Conservation (phyloP, 2,329 filamentous ascomycete genomes). For the Botryotinia convoluta region DNA sequence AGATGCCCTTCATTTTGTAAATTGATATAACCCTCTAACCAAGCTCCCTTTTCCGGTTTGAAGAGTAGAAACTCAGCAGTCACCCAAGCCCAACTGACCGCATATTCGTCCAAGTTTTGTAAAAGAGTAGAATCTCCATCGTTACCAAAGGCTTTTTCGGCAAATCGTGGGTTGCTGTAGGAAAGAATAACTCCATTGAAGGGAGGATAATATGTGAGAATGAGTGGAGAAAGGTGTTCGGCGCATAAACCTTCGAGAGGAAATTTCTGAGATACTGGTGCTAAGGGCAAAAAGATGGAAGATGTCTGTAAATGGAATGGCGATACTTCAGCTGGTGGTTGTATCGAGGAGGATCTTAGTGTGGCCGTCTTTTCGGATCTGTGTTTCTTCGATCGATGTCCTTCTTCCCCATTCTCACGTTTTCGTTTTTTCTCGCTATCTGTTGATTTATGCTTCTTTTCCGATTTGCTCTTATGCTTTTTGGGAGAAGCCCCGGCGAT, state of each 20-base stretch:
- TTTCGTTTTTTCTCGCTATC: conserved; percentile 46
- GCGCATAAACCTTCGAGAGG: conserved; percentile 69
- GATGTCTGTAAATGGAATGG: conserved; percentile 78
- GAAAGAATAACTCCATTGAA: conserved; percentile 72
- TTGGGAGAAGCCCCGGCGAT: conserved; percentile 26
- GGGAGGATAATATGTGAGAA: conserved; percentile 73
- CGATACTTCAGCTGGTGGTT: conserved; percentile 44
- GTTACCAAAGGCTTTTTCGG: conserved; percentile 53
- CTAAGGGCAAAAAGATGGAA: conserved; percentile 76
- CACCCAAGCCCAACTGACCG: conserved; percentile 81
- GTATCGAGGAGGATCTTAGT: conserved; percentile 25
- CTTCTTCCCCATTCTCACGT: conserved; percentile 41
- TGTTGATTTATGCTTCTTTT: conserved; percentile 40
- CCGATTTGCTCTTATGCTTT: conserved; percentile 35
- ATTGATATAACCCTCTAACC: conserved; percentile 78
- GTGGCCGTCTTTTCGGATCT: conserved; percentile 41
- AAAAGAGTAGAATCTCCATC: conserved; percentile 49
- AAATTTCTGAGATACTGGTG: conserved; percentile 65
- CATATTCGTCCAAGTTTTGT: conserved; percentile 73
- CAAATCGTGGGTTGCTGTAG: conserved; percentile 67
- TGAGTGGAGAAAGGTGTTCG: conserved; percentile 71
- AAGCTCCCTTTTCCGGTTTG: conserved; percentile 68
- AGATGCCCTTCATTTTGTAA: conserved; percentile 87
- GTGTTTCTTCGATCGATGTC: conserved; percentile 46
- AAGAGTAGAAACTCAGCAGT: conserved; percentile 86